These are phyloP conservation scores for Eucommia ulmoides DNA, from an alignment of 257 asterid species.

Conservation along the genomic window DNA sequence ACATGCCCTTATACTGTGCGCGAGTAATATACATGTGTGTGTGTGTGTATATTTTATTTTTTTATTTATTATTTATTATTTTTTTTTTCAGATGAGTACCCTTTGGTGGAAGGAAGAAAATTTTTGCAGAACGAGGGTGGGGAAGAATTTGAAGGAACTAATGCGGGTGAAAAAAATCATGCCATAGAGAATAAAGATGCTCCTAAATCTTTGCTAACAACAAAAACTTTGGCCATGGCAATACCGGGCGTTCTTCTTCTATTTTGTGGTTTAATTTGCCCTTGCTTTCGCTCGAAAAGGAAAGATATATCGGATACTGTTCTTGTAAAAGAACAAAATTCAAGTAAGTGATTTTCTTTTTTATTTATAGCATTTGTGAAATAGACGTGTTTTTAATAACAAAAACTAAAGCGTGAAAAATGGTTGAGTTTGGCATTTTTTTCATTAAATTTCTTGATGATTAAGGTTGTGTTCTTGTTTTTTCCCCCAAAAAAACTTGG, in stretches of 20 bases:
- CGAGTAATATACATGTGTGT: too few relatives aligned
- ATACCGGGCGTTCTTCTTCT: conserved; percentile 53
- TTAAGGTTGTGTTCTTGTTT: too few relatives aligned
- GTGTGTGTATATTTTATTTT: too few relatives aligned
- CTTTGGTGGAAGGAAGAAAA: conserved; percentile 35
- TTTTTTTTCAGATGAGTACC: conserved; percentile 43
- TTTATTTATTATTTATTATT: too few relatives aligned
- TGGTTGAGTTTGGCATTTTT: too few relatives aligned
- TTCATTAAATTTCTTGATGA: too few relatives aligned
- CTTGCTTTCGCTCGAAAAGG: conserved; percentile 77
- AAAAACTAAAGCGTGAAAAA: too few relatives aligned
- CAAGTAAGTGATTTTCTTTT: conserved; percentile 80
- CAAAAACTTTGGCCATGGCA: conserved; percentile 51
- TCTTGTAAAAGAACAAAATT: conserved; percentile 62
- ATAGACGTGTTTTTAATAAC: too few relatives aligned
- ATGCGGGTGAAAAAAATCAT: conserved; percentile 11
- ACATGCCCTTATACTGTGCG: too few relatives aligned
- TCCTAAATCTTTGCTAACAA: conserved; percentile 19
- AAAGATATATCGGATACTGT: conserved; percentile 39
- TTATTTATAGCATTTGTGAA: too few relatives aligned
- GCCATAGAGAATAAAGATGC: conserved; percentile 24
- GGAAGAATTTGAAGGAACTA: conserved; percentile 29
- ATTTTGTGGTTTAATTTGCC: conserved; percentile 66
- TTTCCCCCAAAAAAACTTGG: too few relatives aligned
- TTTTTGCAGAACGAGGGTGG: conserved; percentile 24